These are phyloP conservation scores for Cadophora sp. DNA, from an alignment of 2,329 filamentous ascomycete species.

Conservation along the genomic window DNA sequence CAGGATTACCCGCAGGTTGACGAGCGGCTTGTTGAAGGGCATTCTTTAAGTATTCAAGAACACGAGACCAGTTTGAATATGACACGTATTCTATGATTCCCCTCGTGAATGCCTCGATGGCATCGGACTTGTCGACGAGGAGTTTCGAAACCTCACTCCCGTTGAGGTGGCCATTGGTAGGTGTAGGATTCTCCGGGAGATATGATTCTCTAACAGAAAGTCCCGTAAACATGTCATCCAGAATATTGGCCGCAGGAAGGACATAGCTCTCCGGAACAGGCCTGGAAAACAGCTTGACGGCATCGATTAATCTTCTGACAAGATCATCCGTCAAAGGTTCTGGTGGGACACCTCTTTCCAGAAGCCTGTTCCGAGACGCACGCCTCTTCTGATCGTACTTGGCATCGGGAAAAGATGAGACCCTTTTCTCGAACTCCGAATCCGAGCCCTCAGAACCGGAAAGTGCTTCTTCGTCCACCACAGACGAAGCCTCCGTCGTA, in stretches of 20 bases:
- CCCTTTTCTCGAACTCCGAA: slow-evolving; percentile 29
- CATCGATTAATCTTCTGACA: slow-evolving; percentile 61
- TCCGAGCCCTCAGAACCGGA: slow-evolving; percentile 36
- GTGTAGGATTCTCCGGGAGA: slow-evolving; percentile 40
- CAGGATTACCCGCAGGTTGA: slow-evolving; percentile 34
- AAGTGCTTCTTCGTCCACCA: slow-evolving; percentile 32
- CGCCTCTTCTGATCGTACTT: slow-evolving; percentile 34
- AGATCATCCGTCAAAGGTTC: slow-evolving; percentile 55
- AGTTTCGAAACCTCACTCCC: slow-evolving; percentile 40
- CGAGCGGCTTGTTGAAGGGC: slow-evolving; percentile 42
- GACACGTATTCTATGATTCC: slow-evolving; percentile 68
- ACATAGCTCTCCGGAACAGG: slow-evolving; percentile 64
- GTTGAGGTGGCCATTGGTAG: slow-evolving; percentile 40
- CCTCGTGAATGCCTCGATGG: slow-evolving; percentile 62
- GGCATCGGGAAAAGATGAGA: slow-evolving; percentile 5
- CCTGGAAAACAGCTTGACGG: slow-evolving; percentile 61
- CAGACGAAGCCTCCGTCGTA: slow-evolving; percentile 26
- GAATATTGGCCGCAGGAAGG: slow-evolving; percentile 61
- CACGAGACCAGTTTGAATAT: slow-evolving; percentile 66
- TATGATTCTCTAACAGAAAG: slow-evolving; percentile 39
- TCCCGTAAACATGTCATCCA: slow-evolving; percentile 54
- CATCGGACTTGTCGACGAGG: slow-evolving; percentile 43
- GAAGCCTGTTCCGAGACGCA: slow-evolving; percentile 37
- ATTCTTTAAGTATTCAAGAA: slow-evolving; percentile 64
- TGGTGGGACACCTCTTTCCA: slow-evolving; percentile 36